Evolutionary conservation across 345 rosid genomes (phyloP), one percentile per base, ranked within the genome.

Genomic region (Physaria fendleri): DNA sequence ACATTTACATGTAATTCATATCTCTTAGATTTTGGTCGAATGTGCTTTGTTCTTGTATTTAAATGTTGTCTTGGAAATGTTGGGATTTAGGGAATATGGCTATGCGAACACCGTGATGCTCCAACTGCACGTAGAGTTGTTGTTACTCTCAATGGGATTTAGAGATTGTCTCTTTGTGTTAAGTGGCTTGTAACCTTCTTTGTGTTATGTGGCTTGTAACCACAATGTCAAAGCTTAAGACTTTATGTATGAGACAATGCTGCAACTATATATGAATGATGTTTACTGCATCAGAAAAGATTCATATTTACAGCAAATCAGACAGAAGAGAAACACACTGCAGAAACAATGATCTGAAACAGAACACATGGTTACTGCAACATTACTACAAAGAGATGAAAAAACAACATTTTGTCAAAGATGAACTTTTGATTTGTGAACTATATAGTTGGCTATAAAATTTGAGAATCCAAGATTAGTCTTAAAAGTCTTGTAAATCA

Each of bases 81-180:
- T 37, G 44, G 17, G 73, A 56, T 54, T 74, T 67, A 91, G 96
- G 96, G 96, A 45, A 85, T 92, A 73, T 88, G 96, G 98, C 87
- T 88, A 5, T 85, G 98, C 33, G 98, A 92, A 76, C 98, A 92
- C 38, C 95, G 98, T 3, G 95, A 92, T 62, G 77, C 70, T 27
- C 87, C 93, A 18, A 82, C 95, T 25, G 71, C 93, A 7, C 83
- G 98, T 33, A 85, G 71, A 59, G 83, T 92, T 72, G 93, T 88
- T 40, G 81, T 92, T 47, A 92, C 96, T 33, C 85, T 92, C 38
- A 92, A 85, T 62, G 96, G 98, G 47, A 84, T 65, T 12, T 71
- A 71, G 41, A 35, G 6, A 44, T 21, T 21, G 4, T 15, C 54
- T 22, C 65, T 40, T 34, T 38, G 15, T 23, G 21, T 49, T 50